Percentiles rank a stretch among this genome's conserved stretches.
Conservation (phyloP, 257 asterid species). For the Mitragyna speciosa region DNA sequence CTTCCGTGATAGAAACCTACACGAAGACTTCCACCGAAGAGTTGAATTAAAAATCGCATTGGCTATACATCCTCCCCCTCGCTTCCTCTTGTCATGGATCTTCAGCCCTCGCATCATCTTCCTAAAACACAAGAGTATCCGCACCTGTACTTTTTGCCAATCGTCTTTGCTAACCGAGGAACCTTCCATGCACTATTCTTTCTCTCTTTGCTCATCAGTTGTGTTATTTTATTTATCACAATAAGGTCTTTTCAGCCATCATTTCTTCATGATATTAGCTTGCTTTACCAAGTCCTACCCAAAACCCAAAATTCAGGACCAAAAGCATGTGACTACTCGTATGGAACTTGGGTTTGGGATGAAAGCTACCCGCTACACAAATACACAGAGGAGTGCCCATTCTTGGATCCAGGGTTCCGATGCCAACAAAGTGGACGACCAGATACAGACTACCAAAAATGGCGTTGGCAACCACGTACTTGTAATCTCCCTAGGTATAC, state of each 20-base stretch:
- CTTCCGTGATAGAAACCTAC: neutral
- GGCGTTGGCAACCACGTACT: conserved; percentile 81
- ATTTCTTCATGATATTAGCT: conserved; percentile 33
- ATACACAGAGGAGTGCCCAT: conserved; percentile 75
- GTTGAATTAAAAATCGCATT: no score
- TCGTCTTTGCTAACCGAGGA: conserved; percentile 26
- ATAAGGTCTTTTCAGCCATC: conserved; percentile 33
- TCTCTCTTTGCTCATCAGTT: conserved; percentile 37
- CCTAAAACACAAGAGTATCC: conserved; percentile 19
- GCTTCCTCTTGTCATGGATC: conserved; percentile 37
- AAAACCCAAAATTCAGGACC: neutral
- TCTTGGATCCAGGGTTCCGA: conserved; percentile 86
- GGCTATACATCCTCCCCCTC: neutral
- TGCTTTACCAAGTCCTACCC: conserved; percentile 41
- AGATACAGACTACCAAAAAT: conserved; percentile 56
- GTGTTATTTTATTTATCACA: conserved; percentile 29
- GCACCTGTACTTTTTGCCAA: conserved; percentile 30
- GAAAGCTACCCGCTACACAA: conserved; percentile 37
- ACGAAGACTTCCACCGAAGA: conserved; percentile 22
- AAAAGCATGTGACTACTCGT: conserved; percentile 52
- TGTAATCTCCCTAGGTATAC: conserved; percentile 81
- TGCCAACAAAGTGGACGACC: conserved; percentile 62
- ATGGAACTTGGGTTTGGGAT: conserved; percentile 77
- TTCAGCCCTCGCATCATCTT: conserved; percentile 14
- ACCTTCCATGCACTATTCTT: conserved; percentile 31